phyloP scores from a whole-genome alignment of 805 yeast genomes.

The Metschnikowia drakensbergensis region DNA sequence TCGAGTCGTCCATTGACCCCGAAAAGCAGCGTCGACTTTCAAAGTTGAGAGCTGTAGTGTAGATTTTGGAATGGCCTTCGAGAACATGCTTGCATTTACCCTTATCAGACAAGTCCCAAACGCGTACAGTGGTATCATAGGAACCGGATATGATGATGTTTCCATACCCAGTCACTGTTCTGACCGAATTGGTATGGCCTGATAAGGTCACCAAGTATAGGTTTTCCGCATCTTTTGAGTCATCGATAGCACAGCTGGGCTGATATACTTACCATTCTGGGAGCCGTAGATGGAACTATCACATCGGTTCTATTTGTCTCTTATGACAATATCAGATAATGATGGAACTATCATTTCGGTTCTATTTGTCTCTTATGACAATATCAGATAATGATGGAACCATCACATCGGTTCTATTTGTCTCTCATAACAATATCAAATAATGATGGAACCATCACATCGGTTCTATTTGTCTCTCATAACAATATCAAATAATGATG shows the following conservation, averaged over 20 bases:
- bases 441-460: too few species aligned
- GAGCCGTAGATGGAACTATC: too few species aligned
- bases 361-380: too few species aligned
- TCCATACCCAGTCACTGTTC: conserved; percentile 85
- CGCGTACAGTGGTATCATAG: conserved; percentile 84
- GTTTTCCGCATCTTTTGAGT: conserved; percentile 30
- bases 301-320: too few species aligned
- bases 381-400: too few species aligned
- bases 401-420: too few species aligned
- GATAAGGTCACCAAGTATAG: conserved; percentile 29
- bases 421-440: too few species aligned
- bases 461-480: too few species aligned
- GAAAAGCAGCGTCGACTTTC: conserved; percentile 77
- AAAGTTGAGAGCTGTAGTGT: conserved; percentile 80
- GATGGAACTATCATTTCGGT: too few species aligned
- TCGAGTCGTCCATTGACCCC: conserved; percentile 86
- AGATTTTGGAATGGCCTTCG: conserved; percentile 87
- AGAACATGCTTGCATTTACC: conserved; percentile 71
- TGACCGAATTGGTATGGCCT: conserved; percentile 67
- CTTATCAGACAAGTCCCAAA: conserved; percentile 76
- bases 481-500: too few species aligned
- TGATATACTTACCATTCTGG: too few species aligned
- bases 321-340: too few species aligned
- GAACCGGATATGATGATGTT: conserved; percentile 84
- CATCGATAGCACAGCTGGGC: conserved; percentile 19